Percentiles rank a stretch among this genome's conserved stretches.
These are phyloP conservation scores for Phialophora macrospora DNA, from an alignment of 2,329 filamentous ascomycete species.

Conservation along the genomic window DNA sequence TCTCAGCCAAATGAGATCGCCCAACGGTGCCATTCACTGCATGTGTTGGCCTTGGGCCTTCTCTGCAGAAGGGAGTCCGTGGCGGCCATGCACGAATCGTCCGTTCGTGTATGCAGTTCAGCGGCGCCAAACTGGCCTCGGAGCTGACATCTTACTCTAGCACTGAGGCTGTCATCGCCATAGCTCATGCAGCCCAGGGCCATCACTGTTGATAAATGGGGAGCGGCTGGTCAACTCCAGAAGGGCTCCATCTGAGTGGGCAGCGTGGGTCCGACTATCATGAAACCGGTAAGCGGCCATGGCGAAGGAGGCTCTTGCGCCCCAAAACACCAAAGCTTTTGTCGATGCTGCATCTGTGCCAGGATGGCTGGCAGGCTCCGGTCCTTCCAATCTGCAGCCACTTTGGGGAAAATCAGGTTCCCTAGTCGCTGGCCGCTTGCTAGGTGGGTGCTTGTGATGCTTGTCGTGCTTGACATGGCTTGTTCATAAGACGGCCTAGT, in stretches of 20 bases:
- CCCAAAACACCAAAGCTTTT: slow-evolving; percentile 23
- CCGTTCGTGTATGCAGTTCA: slow-evolving; percentile 16
- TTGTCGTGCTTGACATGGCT: slow-evolving; percentile 20
- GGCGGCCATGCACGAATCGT: slow-evolving; percentile 5
- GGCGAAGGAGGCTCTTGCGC: slow-evolving; percentile 31
- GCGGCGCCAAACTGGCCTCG: neutral
- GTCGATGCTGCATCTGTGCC: slow-evolving; percentile 20
- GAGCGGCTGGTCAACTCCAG: slow-evolving; percentile 13
- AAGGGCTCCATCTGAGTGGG: slow-evolving; percentile 23
- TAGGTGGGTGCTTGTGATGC: slow-evolving; percentile 15
- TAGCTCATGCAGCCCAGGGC: slow-evolving; percentile 15
- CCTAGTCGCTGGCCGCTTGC: neutral
- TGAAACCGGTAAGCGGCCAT: slow-evolving; percentile 28
- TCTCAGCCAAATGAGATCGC: slow-evolving; percentile 22
- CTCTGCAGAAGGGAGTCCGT: neutral
- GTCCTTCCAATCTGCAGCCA: slow-evolving; percentile 27
- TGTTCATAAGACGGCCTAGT: slow-evolving; percentile 20
- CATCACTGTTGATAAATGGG: slow-evolving; percentile 17
- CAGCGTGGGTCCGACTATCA: slow-evolving; percentile 20
- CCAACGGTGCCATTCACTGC: neutral
- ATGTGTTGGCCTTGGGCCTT: neutral
- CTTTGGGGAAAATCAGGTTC: slow-evolving; percentile 19
- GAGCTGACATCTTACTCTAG: slow-evolving; percentile 23
- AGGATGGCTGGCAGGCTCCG: slow-evolving; percentile 31
- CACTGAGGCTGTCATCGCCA: slow-evolving; percentile 14